phyloP scores from a whole-genome alignment of 176 grass and related monocot genomes.

The Luzula sylvatica region DNA sequence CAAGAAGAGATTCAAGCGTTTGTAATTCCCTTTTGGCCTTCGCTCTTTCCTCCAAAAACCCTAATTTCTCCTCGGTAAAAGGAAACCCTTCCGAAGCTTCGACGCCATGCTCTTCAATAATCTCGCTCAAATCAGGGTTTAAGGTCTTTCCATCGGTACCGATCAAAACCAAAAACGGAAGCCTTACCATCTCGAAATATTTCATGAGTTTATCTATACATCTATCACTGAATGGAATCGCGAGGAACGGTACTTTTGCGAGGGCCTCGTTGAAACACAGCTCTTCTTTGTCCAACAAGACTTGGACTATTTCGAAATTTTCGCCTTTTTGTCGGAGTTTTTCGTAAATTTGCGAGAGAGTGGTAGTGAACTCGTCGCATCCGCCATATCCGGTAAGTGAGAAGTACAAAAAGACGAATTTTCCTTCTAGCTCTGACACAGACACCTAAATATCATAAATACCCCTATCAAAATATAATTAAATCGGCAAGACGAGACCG shows the following conservation, averaged over 20 bases:
- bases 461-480: no score
- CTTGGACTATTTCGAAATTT: constrained; percentile 69
- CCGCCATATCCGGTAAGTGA: not conserved
- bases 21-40: constrained; percentile 51
- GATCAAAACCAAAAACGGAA: constrained; percentile 62
- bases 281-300: constrained; percentile 40
- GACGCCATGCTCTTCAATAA: constrained; percentile 53
- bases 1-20: constrained; percentile 68
- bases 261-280: constrained; percentile 33
- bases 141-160: constrained; percentile 82
- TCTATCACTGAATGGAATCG: constrained; percentile 61
- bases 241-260: constrained; percentile 59
- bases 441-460: constrained; percentile 37
- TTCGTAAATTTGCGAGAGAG: constrained; percentile 49
- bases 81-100: constrained; percentile 77
- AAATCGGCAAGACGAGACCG: no score
- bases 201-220: constrained; percentile 41
- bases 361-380: constrained; percentile 36
- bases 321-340: constrained; percentile 62
- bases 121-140: constrained; percentile 39
- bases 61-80: constrained; percentile 58
- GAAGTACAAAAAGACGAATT: constrained; percentile 64
- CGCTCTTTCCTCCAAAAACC: constrained; percentile 42
- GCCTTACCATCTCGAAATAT: constrained; percentile 54
- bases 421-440: constrained; percentile 60